A percentile compares a stretch with the other conserved stretches of the same genome.
phyloP scores from a whole-genome alignment of 2,329 filamentous ascomycete species.

The Gaeumannomyces tritici region DNA sequence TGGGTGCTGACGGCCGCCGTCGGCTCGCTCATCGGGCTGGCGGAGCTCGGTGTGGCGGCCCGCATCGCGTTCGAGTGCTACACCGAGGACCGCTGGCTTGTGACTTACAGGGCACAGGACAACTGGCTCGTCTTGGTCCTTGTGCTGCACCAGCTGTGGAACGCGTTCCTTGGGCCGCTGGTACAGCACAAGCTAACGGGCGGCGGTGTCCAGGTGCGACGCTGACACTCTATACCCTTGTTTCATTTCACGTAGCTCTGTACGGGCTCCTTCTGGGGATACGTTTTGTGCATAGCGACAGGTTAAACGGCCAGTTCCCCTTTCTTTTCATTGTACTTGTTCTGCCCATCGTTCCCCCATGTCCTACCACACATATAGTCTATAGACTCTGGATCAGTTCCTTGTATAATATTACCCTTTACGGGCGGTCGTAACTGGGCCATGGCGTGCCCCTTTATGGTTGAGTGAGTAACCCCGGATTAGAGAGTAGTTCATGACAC shows the following conservation, averaged over 20 bases:
- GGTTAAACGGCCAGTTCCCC: neutral
- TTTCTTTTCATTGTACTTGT: neutral
- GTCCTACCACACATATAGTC: neutral
- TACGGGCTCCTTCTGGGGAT: neutral
- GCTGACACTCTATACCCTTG: neutral
- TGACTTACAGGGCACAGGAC: neutral
- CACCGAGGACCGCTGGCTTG: neutral
- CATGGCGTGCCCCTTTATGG: no score
- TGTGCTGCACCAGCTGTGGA: constrained; percentile 2
- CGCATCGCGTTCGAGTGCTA: neutral
- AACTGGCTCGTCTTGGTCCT: neutral
- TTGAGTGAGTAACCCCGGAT: no score
- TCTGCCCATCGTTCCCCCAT: no score
- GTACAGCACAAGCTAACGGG: neutral
- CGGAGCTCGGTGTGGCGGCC: neutral
- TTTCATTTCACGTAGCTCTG: neutral
- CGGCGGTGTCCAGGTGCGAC: neutral
- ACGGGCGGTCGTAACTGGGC: no score
- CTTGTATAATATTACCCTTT: neutral
- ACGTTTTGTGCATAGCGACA: neutral
- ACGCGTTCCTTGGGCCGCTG: neutral
- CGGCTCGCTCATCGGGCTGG: neutral
- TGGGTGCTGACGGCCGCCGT: neutral
- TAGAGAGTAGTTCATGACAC: no score
- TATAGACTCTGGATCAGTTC: neutral